Base-by-base conservation (phyloP, 441 rosid genomes). In the Erysimum pusillum region DNA sequence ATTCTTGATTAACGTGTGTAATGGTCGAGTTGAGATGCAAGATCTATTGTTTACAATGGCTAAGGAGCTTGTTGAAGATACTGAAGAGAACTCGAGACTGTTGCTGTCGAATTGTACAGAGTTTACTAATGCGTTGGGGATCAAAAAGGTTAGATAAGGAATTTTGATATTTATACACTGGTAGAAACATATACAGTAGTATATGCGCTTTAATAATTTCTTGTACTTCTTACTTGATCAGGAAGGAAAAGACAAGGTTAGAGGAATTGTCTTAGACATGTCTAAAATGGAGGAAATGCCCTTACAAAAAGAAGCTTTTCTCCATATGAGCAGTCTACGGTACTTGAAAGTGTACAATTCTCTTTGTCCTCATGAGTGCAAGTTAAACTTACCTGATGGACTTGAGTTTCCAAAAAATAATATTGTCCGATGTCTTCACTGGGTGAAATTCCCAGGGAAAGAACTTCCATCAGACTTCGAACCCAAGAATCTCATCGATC, bases 401-500 rank as follows among this genome's bases (percentile, higher is more conserved):
- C 18, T 73, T 15, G 25, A 73, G 13, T 63, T 73, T 3, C 52
- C 62, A 39, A 52, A 38, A 69, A 18, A 25, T 4, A 22, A 22
- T 12, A 2, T 2, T 5, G 2, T 72, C 1, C 44, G 69, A 7
- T 73, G 25, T 39, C 7, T 73, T 13, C 7, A 73, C 4, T 73
- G 76, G 76, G 3, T 41, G 2, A 62, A 63, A 0, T 73, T 62
- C 11, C 54, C 62, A 7, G 1, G 9, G n/a, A 7, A 39, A 1
- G 63, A 63, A 39, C 76, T 73, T 41, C 76, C 76, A 25, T 8
- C 20, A 39, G 12, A 52, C 34, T 73, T 73, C 2, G 7, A 72
- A 0, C 76, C 76, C 42, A 39, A 28, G 14, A 51, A 62, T 61
- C 76, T 72, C n/a, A 28, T 63, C 2, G 69, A 73, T 42, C 76